Conservation (phyloP, 179 eudicot genomes). For the Gypsophila paniculata region DNA sequence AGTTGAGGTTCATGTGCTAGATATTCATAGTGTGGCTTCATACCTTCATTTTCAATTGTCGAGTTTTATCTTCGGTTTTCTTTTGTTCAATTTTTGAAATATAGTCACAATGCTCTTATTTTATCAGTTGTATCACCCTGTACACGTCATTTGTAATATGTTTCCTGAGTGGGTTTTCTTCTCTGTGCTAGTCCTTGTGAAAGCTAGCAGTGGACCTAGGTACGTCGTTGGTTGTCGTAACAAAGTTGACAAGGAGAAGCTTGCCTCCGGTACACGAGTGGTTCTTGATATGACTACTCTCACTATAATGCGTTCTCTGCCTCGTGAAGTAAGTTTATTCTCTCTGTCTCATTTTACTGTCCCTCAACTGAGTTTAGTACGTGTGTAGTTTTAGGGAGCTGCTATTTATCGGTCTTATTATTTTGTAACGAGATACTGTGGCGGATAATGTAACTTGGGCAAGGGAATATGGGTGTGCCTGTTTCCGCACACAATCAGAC, state of each 20-base stretch:
- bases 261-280: constrained; percentile 88
- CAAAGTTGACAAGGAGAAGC: constrained; percentile 96
- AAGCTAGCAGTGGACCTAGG: constrained; percentile 97
- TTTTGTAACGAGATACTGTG: neutral
- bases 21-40: neutral
- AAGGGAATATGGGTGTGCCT: neutral
- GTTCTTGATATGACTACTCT: constrained; percentile 99
- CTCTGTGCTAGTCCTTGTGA: constrained; percentile 63
- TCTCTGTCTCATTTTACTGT: neutral
- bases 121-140: neutral
- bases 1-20: neutral
- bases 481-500: too few relatives aligned
- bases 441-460: neutral
- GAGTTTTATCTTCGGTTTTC: neutral
- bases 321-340: constrained; percentile 73
- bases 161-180: constrained; percentile 12
- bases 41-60: too few relatives aligned
- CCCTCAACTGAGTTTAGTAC: neutral
- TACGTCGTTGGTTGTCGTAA: constrained; percentile 96
- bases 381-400: neutral
- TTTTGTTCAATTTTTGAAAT: neutral
- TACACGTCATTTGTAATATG: neutral
- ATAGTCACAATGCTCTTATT: neutral
- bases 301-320: constrained; percentile 99
- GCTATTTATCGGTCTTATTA: neutral